phyloP scores from a whole-genome alignment of 1,284 basidiomycete genomes.

The Phellinidium pouzarii region DNA sequence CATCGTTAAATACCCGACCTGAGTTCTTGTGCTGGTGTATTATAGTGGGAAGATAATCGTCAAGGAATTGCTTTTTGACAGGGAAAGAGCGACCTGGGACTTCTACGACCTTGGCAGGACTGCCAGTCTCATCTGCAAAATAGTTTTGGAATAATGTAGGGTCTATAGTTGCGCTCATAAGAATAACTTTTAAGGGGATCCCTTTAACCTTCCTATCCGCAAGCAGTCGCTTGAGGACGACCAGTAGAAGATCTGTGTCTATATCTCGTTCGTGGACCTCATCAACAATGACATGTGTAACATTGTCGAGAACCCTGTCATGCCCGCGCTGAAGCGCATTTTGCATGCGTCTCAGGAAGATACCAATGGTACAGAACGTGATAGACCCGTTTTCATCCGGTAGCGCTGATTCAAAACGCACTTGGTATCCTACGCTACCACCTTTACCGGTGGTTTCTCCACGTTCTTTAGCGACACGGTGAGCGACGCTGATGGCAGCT shows the following conservation, averaged over 20 bases:
- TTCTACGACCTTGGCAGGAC: conserved; percentile 71
- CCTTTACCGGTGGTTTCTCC: conserved; percentile 67
- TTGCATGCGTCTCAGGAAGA: conserved; percentile 87
- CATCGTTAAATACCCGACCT: conserved; percentile 70
- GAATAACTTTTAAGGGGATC: conserved; percentile 79
- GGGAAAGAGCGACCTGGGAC: conserved; percentile 93
- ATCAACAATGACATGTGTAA: conserved; percentile 91
- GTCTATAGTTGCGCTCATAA: conserved; percentile 97
- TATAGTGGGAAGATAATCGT: conserved; percentile 58
- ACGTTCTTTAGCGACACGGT: conserved; percentile 88
- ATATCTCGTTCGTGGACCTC: conserved; percentile 97
- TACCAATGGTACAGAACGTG: conserved; percentile 92
- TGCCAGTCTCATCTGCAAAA: conserved; percentile 62
- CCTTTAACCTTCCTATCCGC: conserved; percentile 69
- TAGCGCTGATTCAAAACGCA: conserved; percentile 82
- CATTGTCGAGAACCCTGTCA: conserved; percentile 59
- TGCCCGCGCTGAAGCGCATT: conserved; percentile 52
- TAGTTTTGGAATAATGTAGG: conserved; percentile 85
- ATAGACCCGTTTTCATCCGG: conserved; percentile 83
- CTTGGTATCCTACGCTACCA: conserved; percentile 79
- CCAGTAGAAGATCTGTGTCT: conserved; percentile 88
- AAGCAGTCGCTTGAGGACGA: conserved; percentile 84
- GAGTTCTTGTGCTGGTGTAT: conserved; percentile 26
- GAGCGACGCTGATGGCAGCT: conserved; percentile 89
- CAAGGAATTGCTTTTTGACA: conserved; percentile 76